phyloP scores from a whole-genome alignment of 176 grass and related monocot genomes.

The Hordeum vulgare region MorexV3_pseudomolecules_assembly NC_058524.1:525875472-525875971 shows the following conservation, averaged over 20 bases:
- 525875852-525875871: not conserved
- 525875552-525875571: slow-evolving; percentile 59
- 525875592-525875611: slow-evolving; percentile 75
- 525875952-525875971: not conserved
- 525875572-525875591: slow-evolving; percentile 67
- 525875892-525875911: not conserved
- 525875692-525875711: slow-evolving; percentile 58
- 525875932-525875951: not conserved
- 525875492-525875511: slow-evolving; percentile 87
- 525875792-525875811: not conserved
- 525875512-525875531: slow-evolving; percentile 92
- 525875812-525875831: not conserved
- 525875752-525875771: slow-evolving; percentile 35
- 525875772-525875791: slow-evolving; percentile 59
- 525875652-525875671: slow-evolving; percentile 58
- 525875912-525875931: not conserved
- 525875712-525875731: slow-evolving; percentile 58
- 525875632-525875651: slow-evolving; percentile 75
- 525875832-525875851: not conserved
- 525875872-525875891: not conserved
- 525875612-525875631: slow-evolving; percentile 45
- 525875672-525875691: slow-evolving; percentile 42
- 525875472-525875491: slow-evolving; percentile 69
- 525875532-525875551: slow-evolving; percentile 53
- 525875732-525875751: slow-evolving; percentile 51